phyloP scores from a whole-genome alignment of 176 grass and related monocot genomes.

The Juncus inflexus region DNA sequence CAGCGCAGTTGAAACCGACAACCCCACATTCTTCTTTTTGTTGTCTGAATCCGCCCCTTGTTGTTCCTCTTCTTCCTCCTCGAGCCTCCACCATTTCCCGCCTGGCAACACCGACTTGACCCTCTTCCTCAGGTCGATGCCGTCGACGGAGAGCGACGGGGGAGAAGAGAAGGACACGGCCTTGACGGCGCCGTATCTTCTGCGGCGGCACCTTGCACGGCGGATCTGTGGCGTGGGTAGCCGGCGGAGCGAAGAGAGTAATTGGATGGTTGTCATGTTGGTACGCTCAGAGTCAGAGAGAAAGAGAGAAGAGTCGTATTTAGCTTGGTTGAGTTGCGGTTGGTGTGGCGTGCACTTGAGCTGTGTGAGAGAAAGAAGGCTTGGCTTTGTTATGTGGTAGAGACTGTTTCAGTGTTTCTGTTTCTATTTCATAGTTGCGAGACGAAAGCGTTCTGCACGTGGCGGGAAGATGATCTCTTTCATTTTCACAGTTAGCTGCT shows the following conservation, averaged over 20 bases:
- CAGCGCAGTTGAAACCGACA: constrained; percentile 58
- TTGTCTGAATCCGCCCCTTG: constrained; percentile 22
- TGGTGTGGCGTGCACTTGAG: constrained; percentile 33
- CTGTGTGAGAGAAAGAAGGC: background rate
- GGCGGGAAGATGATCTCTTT: too few species aligned
- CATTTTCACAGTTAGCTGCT: too few species aligned
- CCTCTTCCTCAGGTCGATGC: constrained; percentile 12
- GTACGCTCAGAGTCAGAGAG: background rate
- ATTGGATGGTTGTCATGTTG: constrained; percentile 16
- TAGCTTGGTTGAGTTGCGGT: constrained; percentile 23
- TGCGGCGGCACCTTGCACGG: background rate
- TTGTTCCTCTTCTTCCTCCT: constrained; percentile 47
- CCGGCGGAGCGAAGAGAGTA: constrained; percentile 8
- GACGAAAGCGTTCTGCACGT: too few species aligned
- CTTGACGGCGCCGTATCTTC: background rate
- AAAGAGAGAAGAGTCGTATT: constrained; percentile 18
- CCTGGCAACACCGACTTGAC: constrained; percentile 72
- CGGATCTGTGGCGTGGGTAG: background rate
- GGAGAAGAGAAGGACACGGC: background rate
- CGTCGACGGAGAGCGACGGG: constrained; percentile 45
- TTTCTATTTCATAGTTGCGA: too few species aligned
- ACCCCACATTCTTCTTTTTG: constrained; percentile 43
- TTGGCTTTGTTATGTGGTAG: background rate
- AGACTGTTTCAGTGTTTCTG: too few species aligned
- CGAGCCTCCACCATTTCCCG: constrained; percentile 87